Percentiles rank a stretch among this genome's conserved stretches.
Conservation (phyloP, 139 green algal genomes). For the Yamagishiella unicocca region DNA sequence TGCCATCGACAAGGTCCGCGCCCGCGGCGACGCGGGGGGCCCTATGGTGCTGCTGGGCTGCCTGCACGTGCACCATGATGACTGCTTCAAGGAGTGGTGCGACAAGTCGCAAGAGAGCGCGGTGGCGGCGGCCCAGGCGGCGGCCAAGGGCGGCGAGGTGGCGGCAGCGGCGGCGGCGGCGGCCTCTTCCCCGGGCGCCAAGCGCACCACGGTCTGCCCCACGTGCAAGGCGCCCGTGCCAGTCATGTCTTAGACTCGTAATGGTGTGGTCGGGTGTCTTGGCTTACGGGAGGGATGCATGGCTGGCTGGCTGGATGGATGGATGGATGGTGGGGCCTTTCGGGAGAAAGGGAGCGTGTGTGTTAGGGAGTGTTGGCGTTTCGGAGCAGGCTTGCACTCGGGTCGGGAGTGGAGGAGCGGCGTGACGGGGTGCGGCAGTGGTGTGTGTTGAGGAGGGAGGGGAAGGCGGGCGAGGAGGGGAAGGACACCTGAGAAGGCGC, state of each 20-base stretch:
- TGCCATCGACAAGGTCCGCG: background rate
- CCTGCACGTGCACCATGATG: conserved; percentile 45
- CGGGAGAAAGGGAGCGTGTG: background rate
- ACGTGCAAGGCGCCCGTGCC: conserved; percentile 39
- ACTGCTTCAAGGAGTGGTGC: conserved; percentile 41
- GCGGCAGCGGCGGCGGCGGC: conserved; percentile 15
- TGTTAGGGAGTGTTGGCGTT: too few species aligned
- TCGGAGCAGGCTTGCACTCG: too few species aligned
- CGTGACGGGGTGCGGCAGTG: too few species aligned
- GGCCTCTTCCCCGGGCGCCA: conserved; percentile 1
- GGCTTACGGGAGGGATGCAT: background rate
- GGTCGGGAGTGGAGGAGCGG: too few species aligned
- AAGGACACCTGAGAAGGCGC: too few species aligned
- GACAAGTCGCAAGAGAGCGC: background rate
- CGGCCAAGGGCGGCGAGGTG: conserved; percentile 12
- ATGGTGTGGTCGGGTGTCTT: background rate
- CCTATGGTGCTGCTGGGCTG: conserved; percentile 32
- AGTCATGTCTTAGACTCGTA: conserved; percentile 20
- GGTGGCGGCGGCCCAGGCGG: background rate
- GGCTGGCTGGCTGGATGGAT: too few species aligned
- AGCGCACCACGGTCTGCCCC: conserved; percentile 29
- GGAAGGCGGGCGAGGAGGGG: background rate
- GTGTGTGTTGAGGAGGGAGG: too few species aligned
- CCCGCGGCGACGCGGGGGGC: background rate
- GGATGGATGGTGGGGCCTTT: background rate